These are phyloP conservation scores for Cinnamomum chago DNA, from an alignment of 164 flowering plant species.

Conservation along the genomic window DNA sequence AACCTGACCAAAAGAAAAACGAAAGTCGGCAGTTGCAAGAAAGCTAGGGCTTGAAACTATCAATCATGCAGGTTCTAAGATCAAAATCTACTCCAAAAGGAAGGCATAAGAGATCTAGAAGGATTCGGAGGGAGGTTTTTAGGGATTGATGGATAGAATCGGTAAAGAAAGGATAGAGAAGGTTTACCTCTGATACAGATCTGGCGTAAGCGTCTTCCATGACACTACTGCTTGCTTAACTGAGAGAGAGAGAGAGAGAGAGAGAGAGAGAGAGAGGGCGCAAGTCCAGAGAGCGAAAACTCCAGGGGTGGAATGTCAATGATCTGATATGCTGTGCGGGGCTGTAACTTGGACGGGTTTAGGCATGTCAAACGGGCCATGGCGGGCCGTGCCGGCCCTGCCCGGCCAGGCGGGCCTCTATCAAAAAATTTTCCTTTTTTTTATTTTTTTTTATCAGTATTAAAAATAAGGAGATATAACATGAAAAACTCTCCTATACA, in stretches of 20 bases:
- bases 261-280: not conserved
- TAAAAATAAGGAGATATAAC: too few species aligned
- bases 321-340: too few species aligned
- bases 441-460: too few species aligned
- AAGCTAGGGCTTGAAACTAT: not conserved
- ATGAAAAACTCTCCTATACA: too few species aligned
- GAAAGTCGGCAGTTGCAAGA: not conserved
- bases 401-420: too few species aligned
- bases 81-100: not conserved
- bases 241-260: not conserved
- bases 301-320: too few species aligned
- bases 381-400: too few species aligned
- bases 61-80: not conserved
- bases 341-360: too few species aligned
- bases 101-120: not conserved
- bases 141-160: not conserved
- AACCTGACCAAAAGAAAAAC: conserved; percentile 39
- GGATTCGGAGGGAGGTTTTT: not conserved
- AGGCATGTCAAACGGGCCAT: too few species aligned
- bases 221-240: not conserved
- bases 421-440: too few species aligned
- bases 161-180: not conserved
- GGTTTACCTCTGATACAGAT: conserved; percentile 69
- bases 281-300: too few species aligned
- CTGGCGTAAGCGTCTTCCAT: conserved; percentile 91